Conservation (phyloP, 768 basidiomycete genomes). For the Boletales sp. region DNA sequence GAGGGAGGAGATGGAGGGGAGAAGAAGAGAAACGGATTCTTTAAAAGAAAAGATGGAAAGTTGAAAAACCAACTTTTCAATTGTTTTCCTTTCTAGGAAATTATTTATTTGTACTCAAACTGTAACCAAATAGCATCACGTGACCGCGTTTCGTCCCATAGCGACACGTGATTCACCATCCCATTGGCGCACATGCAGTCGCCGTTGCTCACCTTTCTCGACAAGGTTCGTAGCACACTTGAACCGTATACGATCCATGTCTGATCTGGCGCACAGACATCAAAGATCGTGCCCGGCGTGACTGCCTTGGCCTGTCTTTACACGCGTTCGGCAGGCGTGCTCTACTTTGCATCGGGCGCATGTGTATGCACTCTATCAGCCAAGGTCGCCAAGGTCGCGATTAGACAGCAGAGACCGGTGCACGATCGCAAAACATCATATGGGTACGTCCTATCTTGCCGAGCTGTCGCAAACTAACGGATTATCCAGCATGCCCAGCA, state of each 20-base stretch:
- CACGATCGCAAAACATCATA: constrained; percentile 51
- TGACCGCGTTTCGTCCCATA: constrained; percentile 27
- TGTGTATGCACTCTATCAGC: constrained; percentile 53
- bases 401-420: constrained; percentile 64
- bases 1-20: constrained; percentile 8
- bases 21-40: constrained; percentile 10
- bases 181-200: not conserved
- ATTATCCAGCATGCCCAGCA: constrained; percentile 73
- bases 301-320: constrained; percentile 51
- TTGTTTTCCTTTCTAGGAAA: constrained; percentile 26
- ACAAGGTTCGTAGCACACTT: constrained; percentile 23
- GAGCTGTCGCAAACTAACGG: not conserved
- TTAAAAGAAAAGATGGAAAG: constrained; percentile 15
- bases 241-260: not conserved
- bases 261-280: constrained; percentile 44
- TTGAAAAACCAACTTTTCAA: constrained; percentile 25
- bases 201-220: constrained; percentile 30
- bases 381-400: constrained; percentile 55
- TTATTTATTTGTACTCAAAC: constrained; percentile 26
- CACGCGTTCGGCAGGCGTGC: constrained; percentile 59
- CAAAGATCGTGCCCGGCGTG: constrained; percentile 49
- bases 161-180: constrained; percentile 4
- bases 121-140: constrained; percentile 30
- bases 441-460: constrained; percentile 48
- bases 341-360: constrained; percentile 59